Conservation (phyloP, 2,329 filamentous ascomycete species). For the Drechslera avenae region DNA sequence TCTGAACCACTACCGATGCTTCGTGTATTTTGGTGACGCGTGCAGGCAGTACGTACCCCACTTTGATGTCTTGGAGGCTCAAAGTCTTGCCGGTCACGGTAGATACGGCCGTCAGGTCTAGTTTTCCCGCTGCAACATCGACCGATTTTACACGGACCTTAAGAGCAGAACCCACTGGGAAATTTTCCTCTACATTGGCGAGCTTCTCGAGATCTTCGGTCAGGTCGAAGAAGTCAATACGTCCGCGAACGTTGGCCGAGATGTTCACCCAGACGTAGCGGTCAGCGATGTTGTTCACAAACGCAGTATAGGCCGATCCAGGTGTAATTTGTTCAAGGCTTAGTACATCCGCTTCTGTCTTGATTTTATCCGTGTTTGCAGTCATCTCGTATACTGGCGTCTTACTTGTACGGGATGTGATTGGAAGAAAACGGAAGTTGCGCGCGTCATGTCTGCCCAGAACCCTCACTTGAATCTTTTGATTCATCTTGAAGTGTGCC, state of each 20-base stretch:
- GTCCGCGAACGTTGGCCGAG: constrained; percentile 83
- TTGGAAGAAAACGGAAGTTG: constrained; percentile 88
- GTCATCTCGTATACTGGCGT: constrained; percentile 80
- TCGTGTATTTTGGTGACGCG: constrained; percentile 86
- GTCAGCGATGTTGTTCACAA: constrained; percentile 85
- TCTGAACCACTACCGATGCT: constrained; percentile 80
- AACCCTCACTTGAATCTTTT: constrained; percentile 74
- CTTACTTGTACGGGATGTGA: constrained; percentile 79
- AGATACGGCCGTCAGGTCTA: constrained; percentile 84
- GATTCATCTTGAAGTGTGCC: constrained; percentile 71
- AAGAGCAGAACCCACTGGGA: constrained; percentile 87
- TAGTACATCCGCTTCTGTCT: constrained; percentile 65
- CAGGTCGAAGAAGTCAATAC: constrained; percentile 80
- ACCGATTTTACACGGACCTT: constrained; percentile 78
- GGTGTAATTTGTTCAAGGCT: constrained; percentile 73
- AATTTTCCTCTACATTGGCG: constrained; percentile 75
- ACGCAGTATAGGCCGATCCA: constrained; percentile 76
- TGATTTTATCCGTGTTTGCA: constrained; percentile 66
- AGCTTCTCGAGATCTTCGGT: constrained; percentile 84
- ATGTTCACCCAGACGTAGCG: constrained; percentile 89
- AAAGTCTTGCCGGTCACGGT: constrained; percentile 62
- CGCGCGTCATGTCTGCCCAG: constrained; percentile 88
- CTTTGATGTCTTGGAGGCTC: constrained; percentile 72
- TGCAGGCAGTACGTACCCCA: constrained; percentile 80
- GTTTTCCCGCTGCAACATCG: constrained; percentile 71